Evolutionary conservation across 2,329 filamentous ascomycete genomes (phyloP).

Genomic region (Elsinoe fawcettii): DNA sequence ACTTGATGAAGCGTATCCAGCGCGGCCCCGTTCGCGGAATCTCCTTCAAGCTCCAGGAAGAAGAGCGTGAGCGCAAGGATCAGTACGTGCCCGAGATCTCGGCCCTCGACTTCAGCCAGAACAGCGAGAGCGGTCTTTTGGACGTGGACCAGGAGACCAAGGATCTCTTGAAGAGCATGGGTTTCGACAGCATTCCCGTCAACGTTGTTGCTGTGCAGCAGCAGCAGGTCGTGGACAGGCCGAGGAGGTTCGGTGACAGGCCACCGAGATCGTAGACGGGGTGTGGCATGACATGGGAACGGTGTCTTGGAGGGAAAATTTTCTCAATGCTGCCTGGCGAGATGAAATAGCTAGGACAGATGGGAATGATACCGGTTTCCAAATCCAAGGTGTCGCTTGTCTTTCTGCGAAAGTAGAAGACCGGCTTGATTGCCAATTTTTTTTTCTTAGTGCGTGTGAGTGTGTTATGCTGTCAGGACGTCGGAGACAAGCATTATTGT

Average conservation of each 20-base stretch:
- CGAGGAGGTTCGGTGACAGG: conserved; percentile 68
- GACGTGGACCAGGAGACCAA: conserved; percentile 97
- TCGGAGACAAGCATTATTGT: background rate
- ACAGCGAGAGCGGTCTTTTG: conserved; percentile 83
- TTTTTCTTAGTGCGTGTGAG: background rate
- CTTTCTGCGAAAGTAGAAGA: background rate
- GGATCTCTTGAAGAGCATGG: conserved; percentile 96
- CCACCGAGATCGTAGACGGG: conserved; percentile 27
- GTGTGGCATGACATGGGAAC: background rate
- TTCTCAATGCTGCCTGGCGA: conserved; percentile 15
- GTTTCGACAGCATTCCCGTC: conserved; percentile 96
- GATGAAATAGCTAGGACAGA: conserved; percentile 16
- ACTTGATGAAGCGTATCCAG: conserved; percentile 98
- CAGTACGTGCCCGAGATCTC: conserved; percentile 99
- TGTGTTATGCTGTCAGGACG: background rate
- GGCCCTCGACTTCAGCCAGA: conserved; percentile 95
- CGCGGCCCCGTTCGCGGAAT: conserved; percentile 98
- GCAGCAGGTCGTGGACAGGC: conserved; percentile 76
- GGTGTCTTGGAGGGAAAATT: conserved; percentile 6
- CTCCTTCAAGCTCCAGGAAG: conserved; percentile 99
- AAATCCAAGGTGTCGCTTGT: conserved; percentile 15
- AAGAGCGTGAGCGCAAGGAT: conserved; percentile 99
- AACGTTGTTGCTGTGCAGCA: conserved; percentile 88
- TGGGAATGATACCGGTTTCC: conserved; percentile 7
- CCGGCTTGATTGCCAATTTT: conserved; percentile 15